Percentiles rank a stretch among this genome's conserved stretches.
phyloP scores from a whole-genome alignment of 495 filamentous ascomycete genomes.

The Aspergillus asperescens region DNA sequence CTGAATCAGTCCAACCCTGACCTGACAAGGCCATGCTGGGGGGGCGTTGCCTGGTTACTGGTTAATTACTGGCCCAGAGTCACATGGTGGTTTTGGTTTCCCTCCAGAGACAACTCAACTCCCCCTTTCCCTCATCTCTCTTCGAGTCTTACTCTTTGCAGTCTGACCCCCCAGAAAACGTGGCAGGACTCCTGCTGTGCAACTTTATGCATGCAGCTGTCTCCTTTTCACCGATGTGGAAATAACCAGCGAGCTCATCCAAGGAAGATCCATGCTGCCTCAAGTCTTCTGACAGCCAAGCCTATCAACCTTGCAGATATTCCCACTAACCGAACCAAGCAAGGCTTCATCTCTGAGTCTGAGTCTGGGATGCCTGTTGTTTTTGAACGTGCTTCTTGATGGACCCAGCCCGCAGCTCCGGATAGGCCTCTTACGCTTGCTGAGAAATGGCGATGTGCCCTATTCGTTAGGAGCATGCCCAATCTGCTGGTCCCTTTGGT shows the following conservation, averaged over 20 bases:
- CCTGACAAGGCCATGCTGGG: background rate
- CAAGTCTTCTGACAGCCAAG: constrained; percentile 1
- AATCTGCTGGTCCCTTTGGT: too few species aligned
- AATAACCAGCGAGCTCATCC: background rate
- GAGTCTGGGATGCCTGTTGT: background rate
- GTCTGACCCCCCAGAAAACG: constrained; percentile 4
- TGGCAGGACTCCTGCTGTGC: background rate
- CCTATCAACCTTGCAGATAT: background rate
- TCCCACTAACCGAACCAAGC: constrained; percentile 7
- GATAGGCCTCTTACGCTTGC: constrained; percentile 6
- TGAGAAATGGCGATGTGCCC: background rate
- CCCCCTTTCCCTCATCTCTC: background rate
- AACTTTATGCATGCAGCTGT: constrained; percentile 9
- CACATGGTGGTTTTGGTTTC: background rate
- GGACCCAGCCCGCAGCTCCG: constrained; percentile 13
- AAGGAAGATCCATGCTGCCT: background rate
- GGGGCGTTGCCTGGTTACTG: too few species aligned
- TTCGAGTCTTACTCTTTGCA: background rate
- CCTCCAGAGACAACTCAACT: background rate
- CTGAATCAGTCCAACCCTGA: background rate
- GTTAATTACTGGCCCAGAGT: too few species aligned
- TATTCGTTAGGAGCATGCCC: background rate
- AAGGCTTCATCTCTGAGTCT: constrained; percentile 1
- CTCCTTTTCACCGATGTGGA: background rate
- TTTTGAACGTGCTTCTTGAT: constrained; percentile 1